Base-by-base conservation (phyloP, 1,284 basidiomycete species). In the Paramarasmius palmivorus region DNA sequence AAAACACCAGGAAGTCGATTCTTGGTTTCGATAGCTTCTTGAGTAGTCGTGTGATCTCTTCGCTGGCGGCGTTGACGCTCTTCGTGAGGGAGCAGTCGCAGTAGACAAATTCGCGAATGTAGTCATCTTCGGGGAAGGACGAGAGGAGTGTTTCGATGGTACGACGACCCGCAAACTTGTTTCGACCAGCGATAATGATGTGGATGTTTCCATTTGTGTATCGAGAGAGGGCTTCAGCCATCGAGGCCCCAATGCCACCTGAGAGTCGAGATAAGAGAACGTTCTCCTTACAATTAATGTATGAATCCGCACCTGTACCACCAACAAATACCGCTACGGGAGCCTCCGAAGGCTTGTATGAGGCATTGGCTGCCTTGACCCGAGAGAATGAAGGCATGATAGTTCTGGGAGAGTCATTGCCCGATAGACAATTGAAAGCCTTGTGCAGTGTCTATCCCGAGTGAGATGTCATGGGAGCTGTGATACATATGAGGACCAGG, bases 281-380 rank as follows among this genome's bases (percentile, higher is more conserved):
- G 29, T 6, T 32, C 12, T 12, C 12, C 6, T 12, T 6, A 32
- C 6, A 32, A 32, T 32, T 12, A 32, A 32, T 6, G 12, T 12
- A 32, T 12, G 6, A 12, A 12, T 32, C 6, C 29, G 29, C 12
- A 32, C 29, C 29, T 32, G 50, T 52, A 9, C 50, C 50, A 10
- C 50, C 50, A 15, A 52, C 4, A 22, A 52, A 52, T 8, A 52
- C 41, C 2, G 50, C 50, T n/a, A 52, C 50, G n/a, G 50, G 50
- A 2, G 38, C 35, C 14, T 44, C 35, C 3, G 12, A 8, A 15
- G 22, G 17, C 9, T 37, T 4, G 29, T 32, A 40, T 12, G 29
- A 32, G 12, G 29, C 29, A 32, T 32, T 35, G 22, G 41, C 44
- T 3, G 50, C 26, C 32, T 52, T 52, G n/a, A 32, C 29, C 12